Evolutionary conservation across 169 alveolate species (phyloP).

Genomic region (Eimeria falciformis): DNA sequence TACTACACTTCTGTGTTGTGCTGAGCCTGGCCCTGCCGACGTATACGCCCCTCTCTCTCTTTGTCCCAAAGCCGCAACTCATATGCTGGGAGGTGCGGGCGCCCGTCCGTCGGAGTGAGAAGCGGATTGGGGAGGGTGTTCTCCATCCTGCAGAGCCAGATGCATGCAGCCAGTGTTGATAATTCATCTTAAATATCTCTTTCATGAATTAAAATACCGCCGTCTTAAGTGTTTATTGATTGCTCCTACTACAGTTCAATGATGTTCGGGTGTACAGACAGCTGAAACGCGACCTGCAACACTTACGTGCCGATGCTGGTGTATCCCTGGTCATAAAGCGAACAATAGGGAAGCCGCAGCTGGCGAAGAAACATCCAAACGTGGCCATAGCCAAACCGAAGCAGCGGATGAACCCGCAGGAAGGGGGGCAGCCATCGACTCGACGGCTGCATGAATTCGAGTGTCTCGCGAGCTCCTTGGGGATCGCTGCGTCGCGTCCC

Average conservation of each 20-base stretch:
- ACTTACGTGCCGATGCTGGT: constrained; percentile 68
- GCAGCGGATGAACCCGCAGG: constrained; percentile 73
- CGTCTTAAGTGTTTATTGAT: neutral
- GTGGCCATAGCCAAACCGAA: constrained; percentile 35
- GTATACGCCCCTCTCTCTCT: constrained; percentile 26
- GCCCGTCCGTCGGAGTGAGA: neutral
- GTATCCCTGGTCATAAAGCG: constrained; percentile 74
- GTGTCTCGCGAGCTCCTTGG: neutral
- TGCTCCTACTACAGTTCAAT: neutral
- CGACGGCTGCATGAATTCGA: constrained; percentile 20
- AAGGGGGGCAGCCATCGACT: constrained; percentile 69
- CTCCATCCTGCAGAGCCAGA: neutral
- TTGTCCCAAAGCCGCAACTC: neutral
- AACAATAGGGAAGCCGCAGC: constrained; percentile 51
- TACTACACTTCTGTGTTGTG: neutral
- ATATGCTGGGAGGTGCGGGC: constrained; percentile 20
- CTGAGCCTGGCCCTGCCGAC: neutral
- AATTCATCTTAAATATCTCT: neutral
- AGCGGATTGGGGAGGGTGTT: constrained; percentile 49
- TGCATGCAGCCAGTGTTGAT: neutral
- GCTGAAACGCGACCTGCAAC: too few species aligned
- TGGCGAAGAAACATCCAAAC: constrained; percentile 49
- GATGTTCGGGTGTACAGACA: neutral
- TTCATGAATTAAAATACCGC: too few species aligned
- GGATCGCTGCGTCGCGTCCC: constrained; percentile 74